Evolutionary conservation across 140 eudicot genomes (phyloP), one percentile per base, ranked within the genome.

Genomic region (Stevia rebaudiana): DNA sequence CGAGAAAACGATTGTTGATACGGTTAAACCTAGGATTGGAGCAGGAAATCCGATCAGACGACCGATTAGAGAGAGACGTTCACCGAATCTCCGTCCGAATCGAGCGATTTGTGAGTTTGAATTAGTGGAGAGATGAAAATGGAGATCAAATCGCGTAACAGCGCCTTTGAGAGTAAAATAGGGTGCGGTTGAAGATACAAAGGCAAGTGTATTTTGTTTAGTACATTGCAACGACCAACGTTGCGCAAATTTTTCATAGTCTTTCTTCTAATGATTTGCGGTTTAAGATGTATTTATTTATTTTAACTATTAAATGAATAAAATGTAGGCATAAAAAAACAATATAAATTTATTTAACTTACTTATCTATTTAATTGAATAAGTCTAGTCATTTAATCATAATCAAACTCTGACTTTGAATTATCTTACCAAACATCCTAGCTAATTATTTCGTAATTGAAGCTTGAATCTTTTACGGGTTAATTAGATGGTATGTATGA

Each of bases 21-120:
- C n/a, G 40, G 33, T 71, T 71, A 69, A 69, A 76, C 80, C 76
- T 76, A 61, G 31, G 63, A 54, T 63, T 65, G 40, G 66, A 72
- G 50, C 49, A 28, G 28, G 47, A 12, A 61, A 62, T 74, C 73
- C 68, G 62, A 74, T 47, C 30, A 39, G 55, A 59, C 28, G 17
- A 59, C 16, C 63, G 72, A 46, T 60, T 60, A 15, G 51, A 47
- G 48, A 44, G 41, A 40, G 33, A 69, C 9, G 22, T 25, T 43
- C 43, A 13, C 46, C 50, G 51, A 72, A 63, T 63, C 71, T 63
- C 64, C 65, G 76, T 40, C 48, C 41, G 57, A 63, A 63, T 73
- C 42, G 61, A 63, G 60, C 13, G 72, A 63, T 24, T 62, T 13
- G 35, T 19, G 53, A 44, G 59, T 41, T 42, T 56, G 15, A 28